Conservation (phyloP, 2,329 filamentous ascomycete genomes). For the Ophiostoma australiae region DNA sequence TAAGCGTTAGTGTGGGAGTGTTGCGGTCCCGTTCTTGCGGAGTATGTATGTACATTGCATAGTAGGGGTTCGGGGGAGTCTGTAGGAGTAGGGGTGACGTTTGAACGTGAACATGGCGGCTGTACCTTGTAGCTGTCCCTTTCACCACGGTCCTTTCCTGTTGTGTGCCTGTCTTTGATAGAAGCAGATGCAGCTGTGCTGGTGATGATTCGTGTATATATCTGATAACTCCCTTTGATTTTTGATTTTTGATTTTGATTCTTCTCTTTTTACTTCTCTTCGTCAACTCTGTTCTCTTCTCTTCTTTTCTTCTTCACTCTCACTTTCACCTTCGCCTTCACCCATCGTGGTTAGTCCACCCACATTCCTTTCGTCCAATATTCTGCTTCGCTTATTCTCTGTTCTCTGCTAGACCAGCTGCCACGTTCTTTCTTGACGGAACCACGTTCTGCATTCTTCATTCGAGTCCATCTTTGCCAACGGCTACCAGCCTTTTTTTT, state of each 20-base stretch:
- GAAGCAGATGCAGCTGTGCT: not conserved
- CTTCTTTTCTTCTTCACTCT: not conserved
- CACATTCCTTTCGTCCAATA: slow-evolving; percentile 17
- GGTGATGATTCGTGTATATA: not conserved
- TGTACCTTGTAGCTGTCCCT: not conserved
- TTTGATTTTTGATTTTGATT: not conserved
- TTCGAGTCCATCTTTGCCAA: not conserved
- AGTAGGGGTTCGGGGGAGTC: too few relatives aligned
- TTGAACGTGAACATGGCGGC: not conserved
- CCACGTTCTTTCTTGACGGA: slow-evolving; percentile 5
- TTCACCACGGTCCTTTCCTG: not conserved
- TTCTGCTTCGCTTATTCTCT: slow-evolving; percentile 1
- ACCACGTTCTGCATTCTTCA: slow-evolving; percentile 7
- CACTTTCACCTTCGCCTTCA: not conserved
- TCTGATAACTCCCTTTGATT: not conserved
- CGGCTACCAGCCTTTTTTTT: not conserved
- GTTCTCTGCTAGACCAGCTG: too few relatives aligned
- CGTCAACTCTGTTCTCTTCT: not conserved
- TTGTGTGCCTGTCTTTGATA: not conserved
- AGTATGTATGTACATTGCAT: too few relatives aligned
- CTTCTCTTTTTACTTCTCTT: not conserved
- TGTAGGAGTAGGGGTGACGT: not conserved
- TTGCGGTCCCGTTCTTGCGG: not conserved
- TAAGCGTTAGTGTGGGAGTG: not conserved
- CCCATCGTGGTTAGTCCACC: slow-evolving; percentile 7